phyloP scores from a whole-genome alignment of 805 yeast genomes.

The Ogataea pilisensis region DNA sequence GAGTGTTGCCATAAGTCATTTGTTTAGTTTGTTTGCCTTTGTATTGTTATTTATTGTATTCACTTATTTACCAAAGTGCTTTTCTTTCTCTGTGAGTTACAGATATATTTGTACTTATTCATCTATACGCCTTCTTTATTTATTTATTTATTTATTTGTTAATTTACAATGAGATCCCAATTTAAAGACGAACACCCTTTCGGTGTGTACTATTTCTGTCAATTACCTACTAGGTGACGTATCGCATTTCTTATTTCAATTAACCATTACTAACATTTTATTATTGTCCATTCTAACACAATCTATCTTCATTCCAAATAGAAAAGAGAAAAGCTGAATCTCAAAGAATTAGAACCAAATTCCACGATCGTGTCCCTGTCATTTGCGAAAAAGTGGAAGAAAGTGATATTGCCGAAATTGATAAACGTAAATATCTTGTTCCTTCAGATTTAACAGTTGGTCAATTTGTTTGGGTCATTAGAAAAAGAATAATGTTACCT shows the following conservation, averaged over 20 bases:
- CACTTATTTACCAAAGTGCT: too few relatives aligned
- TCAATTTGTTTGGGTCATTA: slow-evolving; percentile 94
- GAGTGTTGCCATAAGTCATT: too few relatives aligned
- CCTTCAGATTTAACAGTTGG: slow-evolving; percentile 97
- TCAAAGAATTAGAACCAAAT: slow-evolving; percentile 81
- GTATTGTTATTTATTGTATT: too few relatives aligned
- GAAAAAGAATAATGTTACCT: slow-evolving; percentile 93
- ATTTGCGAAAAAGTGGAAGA: slow-evolving; percentile 97
- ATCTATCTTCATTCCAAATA: slow-evolving; percentile 16
- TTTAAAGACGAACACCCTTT: slow-evolving; percentile 95
- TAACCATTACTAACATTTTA: too few relatives aligned
- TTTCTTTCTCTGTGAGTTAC: too few relatives aligned
- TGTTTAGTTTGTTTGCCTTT: too few relatives aligned
- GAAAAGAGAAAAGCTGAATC: slow-evolving; percentile 96
- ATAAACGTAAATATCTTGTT: slow-evolving; percentile 93
- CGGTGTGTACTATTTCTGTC: slow-evolving; percentile 46
- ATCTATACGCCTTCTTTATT: too few relatives aligned
- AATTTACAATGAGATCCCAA: slow-evolving; percentile 75
- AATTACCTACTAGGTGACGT: too few relatives aligned
- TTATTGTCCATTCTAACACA: too few relatives aligned
- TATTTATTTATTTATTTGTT: too few relatives aligned
- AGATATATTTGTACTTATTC: too few relatives aligned
- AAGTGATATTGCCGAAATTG: slow-evolving; percentile 92
- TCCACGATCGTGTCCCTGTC: slow-evolving; percentile 90
- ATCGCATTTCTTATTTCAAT: too few relatives aligned